Evolutionary conservation across 2,329 filamentous ascomycete genomes (phyloP).

Genomic region (Fusarium mexicanum): DNA sequence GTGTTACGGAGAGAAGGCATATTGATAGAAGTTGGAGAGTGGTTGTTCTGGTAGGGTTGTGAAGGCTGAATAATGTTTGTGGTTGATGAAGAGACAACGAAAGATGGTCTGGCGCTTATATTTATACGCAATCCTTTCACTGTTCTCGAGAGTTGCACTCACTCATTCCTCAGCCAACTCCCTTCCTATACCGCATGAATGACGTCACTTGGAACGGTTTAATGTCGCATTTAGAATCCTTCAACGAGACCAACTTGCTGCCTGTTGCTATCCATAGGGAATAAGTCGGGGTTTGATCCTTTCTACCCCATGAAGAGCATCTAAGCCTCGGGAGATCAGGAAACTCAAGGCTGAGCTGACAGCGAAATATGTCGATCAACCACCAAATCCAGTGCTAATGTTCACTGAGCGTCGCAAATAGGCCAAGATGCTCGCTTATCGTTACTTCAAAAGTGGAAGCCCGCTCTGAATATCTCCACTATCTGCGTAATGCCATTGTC

Average conservation of each 20-base stretch:
- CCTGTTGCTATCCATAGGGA: background rate
- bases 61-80: background rate
- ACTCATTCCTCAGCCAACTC: background rate
- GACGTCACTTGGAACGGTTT: background rate
- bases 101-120: background rate
- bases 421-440: background rate
- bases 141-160: background rate
- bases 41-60: too few relatives aligned
- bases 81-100: background rate
- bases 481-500: background rate
- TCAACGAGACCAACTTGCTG: background rate
- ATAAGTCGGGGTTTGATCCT: background rate
- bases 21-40: background rate
- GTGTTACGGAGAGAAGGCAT: conserved; percentile 5
- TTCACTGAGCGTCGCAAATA: background rate
- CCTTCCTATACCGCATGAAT: background rate
- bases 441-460: background rate
- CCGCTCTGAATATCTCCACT: background rate
- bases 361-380: background rate
- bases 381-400: background rate
- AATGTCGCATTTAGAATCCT: background rate
- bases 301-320: background rate
- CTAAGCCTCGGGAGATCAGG: background rate
- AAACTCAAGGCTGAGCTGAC: background rate
- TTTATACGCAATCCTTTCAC: background rate